These are phyloP conservation scores for Tuber aestivum DNA, from an alignment of 495 filamentous ascomycete species.

Conservation along the genomic window DNA sequence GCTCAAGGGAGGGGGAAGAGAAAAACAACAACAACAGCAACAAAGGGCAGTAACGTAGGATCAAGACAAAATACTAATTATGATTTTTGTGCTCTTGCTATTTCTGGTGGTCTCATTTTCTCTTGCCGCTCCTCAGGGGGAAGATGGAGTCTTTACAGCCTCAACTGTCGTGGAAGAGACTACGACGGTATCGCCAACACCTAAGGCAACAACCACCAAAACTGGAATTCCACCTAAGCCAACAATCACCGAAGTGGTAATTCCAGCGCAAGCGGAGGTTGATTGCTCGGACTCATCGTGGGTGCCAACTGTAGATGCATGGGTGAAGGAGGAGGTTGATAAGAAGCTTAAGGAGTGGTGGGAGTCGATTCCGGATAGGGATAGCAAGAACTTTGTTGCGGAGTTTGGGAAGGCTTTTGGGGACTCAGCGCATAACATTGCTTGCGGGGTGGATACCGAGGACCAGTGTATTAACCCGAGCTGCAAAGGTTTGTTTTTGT, in stretches of 20 bases:
- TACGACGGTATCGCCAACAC: background rate
- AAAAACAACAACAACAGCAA: background rate
- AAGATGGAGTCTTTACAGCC: background rate
- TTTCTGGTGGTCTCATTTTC: background rate
- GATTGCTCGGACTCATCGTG: background rate
- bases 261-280: background rate
- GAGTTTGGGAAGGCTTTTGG: background rate
- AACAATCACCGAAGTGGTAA: background rate
- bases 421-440: background rate
- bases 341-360: background rate
- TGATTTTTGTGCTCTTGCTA: background rate
- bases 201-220: background rate
- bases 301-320: background rate
- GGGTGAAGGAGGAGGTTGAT: background rate
- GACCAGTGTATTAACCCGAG: background rate
- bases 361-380: background rate
- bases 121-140: background rate
- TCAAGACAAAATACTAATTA: background rate
- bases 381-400: background rate
- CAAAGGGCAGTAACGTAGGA: background rate
- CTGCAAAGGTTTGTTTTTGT: background rate
- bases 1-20: background rate
- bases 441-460: background rate
- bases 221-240: background rate
- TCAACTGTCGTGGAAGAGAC: background rate